Conservation (phyloP, 208 protist species). For the Trypanosoma boissoni region DNA sequence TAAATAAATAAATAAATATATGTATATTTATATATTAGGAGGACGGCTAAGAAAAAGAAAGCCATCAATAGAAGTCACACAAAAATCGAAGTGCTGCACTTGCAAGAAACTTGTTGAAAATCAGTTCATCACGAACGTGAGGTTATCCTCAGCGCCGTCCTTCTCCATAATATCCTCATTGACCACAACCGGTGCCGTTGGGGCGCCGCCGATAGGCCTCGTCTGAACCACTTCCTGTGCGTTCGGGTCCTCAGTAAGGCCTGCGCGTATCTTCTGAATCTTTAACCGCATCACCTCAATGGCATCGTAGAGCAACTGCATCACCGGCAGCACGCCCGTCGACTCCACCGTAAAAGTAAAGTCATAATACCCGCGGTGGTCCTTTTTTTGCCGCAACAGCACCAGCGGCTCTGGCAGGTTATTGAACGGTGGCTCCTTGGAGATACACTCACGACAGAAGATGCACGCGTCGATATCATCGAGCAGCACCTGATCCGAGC, state of each 20-base stretch:
- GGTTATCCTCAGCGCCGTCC: constrained; percentile 78
- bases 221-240: constrained; percentile 60
- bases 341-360: constrained; percentile 92
- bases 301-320: constrained; percentile 83
- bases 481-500: constrained; percentile 59
- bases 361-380: constrained; percentile 72
- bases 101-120: too few relatives aligned
- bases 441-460: constrained; percentile 93
- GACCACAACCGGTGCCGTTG: constrained; percentile 78
- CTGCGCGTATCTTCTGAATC: constrained; percentile 58
- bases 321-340: constrained; percentile 82
- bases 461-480: constrained; percentile 80
- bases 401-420: constrained; percentile 83
- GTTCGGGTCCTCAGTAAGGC: constrained; percentile 68
- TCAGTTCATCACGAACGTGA: constrained; percentile 88
- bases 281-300: constrained; percentile 82
- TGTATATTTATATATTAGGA: neutral
- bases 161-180: constrained; percentile 73
- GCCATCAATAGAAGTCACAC: neutral
- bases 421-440: constrained; percentile 69
- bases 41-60: neutral
- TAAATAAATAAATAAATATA: neutral
- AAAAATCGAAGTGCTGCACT: neutral
- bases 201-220: constrained; percentile 74
- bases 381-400: constrained; percentile 76